Percentiles rank a stretch among this genome's conserved stretches.
Evolutionary conservation across 179 eudicot species (phyloP).

Genomic region (Corrigiola litoralis): DNA sequence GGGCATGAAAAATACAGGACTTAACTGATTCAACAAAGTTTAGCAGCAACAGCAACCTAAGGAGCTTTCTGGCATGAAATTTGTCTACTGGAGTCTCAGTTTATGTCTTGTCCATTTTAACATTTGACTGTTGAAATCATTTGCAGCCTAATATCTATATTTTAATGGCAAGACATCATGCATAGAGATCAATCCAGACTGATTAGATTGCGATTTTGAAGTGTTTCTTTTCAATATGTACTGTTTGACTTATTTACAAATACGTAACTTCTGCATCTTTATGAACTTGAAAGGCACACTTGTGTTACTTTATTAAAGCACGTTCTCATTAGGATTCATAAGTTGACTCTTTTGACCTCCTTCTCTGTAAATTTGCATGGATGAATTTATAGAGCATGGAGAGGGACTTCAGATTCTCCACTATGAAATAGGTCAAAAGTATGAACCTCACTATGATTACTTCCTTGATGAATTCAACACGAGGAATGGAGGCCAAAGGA

Average conservation of each 20-base stretch:
- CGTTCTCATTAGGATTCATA: not conserved
- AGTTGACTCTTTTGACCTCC: not conserved
- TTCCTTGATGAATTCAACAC: constrained; percentile 74
- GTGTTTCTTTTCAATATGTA: not conserved
- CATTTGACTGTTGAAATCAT: too few species aligned
- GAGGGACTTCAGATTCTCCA: constrained; percentile 94
- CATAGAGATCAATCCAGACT: not conserved
- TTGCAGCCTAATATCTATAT: too few species aligned
- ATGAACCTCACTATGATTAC: constrained; percentile 90
- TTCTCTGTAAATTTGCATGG: not conserved
- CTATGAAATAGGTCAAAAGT: constrained; percentile 87
- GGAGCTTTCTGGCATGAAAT: too few species aligned
- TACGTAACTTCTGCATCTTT: not conserved
- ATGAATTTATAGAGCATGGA: constrained; percentile 73
- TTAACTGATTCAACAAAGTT: too few species aligned
- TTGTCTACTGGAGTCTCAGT: too few species aligned
- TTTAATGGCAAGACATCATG: not conserved
- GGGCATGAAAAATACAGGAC: too few species aligned
- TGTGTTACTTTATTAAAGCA: not conserved
- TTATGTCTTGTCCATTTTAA: too few species aligned
- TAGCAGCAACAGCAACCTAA: too few species aligned
- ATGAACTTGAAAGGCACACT: not conserved
- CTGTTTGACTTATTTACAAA: not conserved
- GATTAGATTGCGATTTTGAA: not conserved
- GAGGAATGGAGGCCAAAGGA: constrained; percentile 85